Base-by-base conservation (phyloP, 225 moss, liverwort and hornwort species). In the Pseudoscleropodium purum region DNA sequence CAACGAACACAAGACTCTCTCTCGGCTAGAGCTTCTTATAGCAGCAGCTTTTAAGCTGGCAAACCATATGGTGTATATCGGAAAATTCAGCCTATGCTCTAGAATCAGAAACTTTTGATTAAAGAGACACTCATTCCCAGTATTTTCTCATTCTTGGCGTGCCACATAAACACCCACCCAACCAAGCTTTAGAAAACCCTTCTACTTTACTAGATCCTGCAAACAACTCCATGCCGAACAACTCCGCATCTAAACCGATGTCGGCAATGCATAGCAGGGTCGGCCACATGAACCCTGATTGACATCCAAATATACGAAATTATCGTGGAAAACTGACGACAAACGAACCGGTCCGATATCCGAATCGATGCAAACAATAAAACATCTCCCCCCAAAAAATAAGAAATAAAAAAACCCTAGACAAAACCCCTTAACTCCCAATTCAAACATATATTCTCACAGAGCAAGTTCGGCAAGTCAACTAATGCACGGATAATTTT, bases 11-110 rank as follows among this genome's bases (percentile, higher is more conserved):
- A 74, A 0, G 0, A 0, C 0, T 2, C 0, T 0, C 0, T 4
- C 0, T 0, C 0, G 1, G 3, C 13, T 39, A n/a, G 2, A 11
- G 24, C 7, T 0, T 8, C 2, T 76, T 89, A 85, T 77, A 62
- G 6, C 36, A 49, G 24, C 29, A 20, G 0, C 1, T 37, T 17
- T 13, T 6, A 0, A 1, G 1, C 4, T 19, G 75, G 62, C 90
- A 86, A 93, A 90, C 67, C 1, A 1, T 91, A 67, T 91, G 93
- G 93, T 79, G 0, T 31, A 15, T 27, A 31, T 21, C 4, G 5
- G n/a, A 11, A 5, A 2, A 8, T 15, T 25, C 2, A 6, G 9
- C 45, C 29, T 1, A 6, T 1, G 1, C 5, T 18, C 16, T 73
- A 43, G 2, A 43, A 10, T 16, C 16, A 16, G 26, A 1, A 41